Percentiles rank a stretch among this genome's conserved stretches.
phyloP scores from a whole-genome alignment of 345 rosid species.

The Balakata baccata region DNA sequence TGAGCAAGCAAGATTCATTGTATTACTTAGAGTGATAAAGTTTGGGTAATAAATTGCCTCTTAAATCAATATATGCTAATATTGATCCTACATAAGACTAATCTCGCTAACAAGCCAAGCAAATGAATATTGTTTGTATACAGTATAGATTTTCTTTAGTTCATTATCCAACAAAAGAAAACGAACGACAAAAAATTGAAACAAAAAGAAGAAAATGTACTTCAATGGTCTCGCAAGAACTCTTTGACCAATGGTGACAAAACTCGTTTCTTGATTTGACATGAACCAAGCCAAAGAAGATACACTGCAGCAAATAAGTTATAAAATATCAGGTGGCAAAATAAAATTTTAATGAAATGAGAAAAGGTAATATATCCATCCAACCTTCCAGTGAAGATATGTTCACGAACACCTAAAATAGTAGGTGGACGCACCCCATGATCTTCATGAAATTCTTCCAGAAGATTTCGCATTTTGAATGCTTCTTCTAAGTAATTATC shows the following conservation, averaged over 20 bases:
- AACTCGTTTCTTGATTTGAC: slow-evolving; percentile 98
- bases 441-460: slow-evolving; percentile 93
- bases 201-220: slow-evolving; percentile 40
- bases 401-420: slow-evolving; percentile 94
- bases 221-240: slow-evolving; percentile 94
- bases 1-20: neutral
- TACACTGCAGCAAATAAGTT: slow-evolving; percentile 53
- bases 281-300: slow-evolving; percentile 99
- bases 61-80: too few species aligned
- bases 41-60: neutral
- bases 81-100: neutral
- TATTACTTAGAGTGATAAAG: neutral
- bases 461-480: slow-evolving; percentile 89
- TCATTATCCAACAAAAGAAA: too few species aligned
- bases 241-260: slow-evolving; percentile 95
- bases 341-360: neutral
- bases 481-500: slow-evolving; percentile 99
- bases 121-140: neutral
- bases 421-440: slow-evolving; percentile 93
- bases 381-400: slow-evolving; percentile 96
- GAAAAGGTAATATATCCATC: neutral
- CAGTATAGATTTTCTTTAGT: neutral
- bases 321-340: slow-evolving; percentile 19
- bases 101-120: neutral
- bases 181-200: too few species aligned